Evolutionary conservation across 176 grass and related monocot genomes (phyloP).

Genomic region (Phoenix dactylifera): DNA sequence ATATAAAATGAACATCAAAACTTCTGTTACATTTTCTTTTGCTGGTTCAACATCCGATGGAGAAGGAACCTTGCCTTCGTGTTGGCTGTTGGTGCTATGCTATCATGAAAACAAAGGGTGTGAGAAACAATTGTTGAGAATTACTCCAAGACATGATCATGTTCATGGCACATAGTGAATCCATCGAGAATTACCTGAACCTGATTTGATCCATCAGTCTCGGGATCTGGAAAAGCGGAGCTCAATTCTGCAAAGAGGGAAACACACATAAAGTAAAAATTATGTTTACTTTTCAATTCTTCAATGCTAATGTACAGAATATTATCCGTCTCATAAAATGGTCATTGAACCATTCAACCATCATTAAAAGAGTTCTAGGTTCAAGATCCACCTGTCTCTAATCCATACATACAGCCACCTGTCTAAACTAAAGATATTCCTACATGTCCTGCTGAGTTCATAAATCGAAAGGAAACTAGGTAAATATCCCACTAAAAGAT

Average conservation of each 20-base stretch:
- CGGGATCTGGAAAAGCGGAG: conserved; percentile 30
- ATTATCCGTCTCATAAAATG: no score
- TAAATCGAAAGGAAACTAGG: no score
- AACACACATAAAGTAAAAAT: no score
- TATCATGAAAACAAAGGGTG: conserved; percentile 39
- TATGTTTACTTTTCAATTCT: no score
- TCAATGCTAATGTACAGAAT: no score
- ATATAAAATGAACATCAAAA: not conserved
- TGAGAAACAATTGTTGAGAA: conserved; percentile 8
- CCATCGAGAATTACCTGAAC: conserved; percentile 36
- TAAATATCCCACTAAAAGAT: no score
- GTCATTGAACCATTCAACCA: no score
- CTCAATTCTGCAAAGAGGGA: conserved; percentile 32
- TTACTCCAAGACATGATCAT: conserved; percentile 1
- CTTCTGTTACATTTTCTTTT: conserved; percentile 72
- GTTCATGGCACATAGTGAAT: not conserved
- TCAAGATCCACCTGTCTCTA: no score
- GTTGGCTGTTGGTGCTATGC: conserved; percentile 43
- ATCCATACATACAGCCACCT: no score
- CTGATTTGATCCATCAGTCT: conserved; percentile 41
- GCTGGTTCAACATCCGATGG: conserved; percentile 12
- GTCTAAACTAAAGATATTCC: no score
- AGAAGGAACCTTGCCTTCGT: conserved; percentile 40
- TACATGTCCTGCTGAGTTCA: no score
- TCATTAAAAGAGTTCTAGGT: no score